These are phyloP conservation scores for Berkeleyomyces rouxiae DNA, from an alignment of 2,329 filamentous ascomycete genomes.

Conservation along the genomic window DNA sequence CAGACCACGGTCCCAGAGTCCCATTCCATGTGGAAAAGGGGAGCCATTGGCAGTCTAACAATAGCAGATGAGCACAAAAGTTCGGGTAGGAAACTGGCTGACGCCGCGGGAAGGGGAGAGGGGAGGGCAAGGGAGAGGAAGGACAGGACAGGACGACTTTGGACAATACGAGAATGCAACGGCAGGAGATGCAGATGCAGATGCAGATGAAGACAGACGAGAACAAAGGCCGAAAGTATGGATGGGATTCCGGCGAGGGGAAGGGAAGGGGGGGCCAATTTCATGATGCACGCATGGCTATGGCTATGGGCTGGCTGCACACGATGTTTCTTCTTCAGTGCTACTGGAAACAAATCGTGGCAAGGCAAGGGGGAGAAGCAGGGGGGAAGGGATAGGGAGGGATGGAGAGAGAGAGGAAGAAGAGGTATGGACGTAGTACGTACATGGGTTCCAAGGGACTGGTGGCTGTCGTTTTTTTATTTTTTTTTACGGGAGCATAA, in stretches of 20 bases:
- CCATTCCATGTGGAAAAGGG: too few species aligned
- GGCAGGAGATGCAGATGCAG: neutral
- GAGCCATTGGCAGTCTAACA: too few species aligned
- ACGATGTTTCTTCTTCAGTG: neutral
- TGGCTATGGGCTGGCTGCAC: neutral
- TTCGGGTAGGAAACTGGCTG: too few species aligned
- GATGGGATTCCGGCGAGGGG: neutral
- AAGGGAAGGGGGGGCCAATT: neutral
- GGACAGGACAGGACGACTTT: neutral
- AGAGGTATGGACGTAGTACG: neutral
- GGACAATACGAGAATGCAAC: neutral
- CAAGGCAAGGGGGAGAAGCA: neutral
- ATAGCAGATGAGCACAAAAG: too few species aligned
- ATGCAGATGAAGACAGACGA: neutral
- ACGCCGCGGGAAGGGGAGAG: too few species aligned
- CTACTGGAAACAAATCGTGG: neutral
- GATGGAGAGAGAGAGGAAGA: neutral
- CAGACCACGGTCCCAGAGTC: too few species aligned
- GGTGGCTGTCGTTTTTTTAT: too few species aligned
- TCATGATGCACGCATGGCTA: constrained; percentile 1
- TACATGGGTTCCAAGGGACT: too few species aligned
- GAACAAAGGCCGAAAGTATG: neutral
- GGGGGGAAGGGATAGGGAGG: neutral
- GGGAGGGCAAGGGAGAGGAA: too few species aligned
- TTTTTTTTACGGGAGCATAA: neutral